These are phyloP conservation scores for Solanum chilense DNA, from an alignment of 257 asterid species.

Conservation along the genomic window DNA sequence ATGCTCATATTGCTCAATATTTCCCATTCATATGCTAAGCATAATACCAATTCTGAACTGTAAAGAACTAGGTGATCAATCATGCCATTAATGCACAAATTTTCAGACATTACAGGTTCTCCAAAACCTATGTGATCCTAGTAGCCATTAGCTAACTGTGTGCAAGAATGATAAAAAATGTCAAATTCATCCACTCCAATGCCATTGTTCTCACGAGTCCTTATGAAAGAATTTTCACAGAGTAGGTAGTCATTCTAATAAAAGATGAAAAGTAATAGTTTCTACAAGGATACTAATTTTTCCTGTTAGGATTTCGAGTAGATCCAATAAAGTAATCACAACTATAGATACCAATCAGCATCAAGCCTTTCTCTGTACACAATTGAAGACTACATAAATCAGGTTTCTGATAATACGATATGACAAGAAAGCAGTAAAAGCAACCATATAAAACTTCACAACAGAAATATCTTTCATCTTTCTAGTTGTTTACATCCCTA, in stretches of 20 bases:
- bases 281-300: background rate
- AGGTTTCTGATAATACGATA: background rate
- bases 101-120: background rate
- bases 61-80: background rate
- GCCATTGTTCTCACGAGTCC: too few species aligned
- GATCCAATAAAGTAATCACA: background rate
- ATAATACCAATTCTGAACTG: background rate
- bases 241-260: too few species aligned
- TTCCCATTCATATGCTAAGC: too few species aligned
- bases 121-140: background rate
- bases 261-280: background rate
- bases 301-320: background rate
- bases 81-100: background rate
- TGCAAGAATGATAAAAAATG: background rate
- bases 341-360: background rate
- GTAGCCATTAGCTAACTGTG: background rate
- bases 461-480: background rate
- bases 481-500: too few species aligned
- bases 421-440: background rate
- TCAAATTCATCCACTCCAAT: too few species aligned
- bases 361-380: background rate
- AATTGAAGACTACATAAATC: background rate
- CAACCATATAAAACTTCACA: background rate
- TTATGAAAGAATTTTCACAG: too few species aligned
- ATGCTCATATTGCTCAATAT: background rate